A percentile compares a stretch with the other conserved stretches of the same genome.
Conservation (phyloP, 352 stramenopile genomes). For the Saprolegnia diclina region DNA sequence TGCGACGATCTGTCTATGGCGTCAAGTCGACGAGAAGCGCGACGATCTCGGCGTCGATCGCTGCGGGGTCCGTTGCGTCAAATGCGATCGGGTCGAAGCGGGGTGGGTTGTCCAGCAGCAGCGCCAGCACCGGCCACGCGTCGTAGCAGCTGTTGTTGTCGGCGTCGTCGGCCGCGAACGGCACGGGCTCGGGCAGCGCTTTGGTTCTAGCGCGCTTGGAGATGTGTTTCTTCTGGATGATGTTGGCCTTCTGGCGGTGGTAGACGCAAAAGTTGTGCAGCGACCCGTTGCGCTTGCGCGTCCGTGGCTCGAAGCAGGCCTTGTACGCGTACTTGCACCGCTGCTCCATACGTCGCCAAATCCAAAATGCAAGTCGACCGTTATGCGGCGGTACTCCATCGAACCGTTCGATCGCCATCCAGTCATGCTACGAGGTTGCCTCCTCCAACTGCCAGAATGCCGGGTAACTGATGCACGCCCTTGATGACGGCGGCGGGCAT, state of each 20-base stretch:
- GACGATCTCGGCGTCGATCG: background rate
- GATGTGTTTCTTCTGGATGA: slow-evolving; percentile 9
- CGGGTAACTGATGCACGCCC: background rate
- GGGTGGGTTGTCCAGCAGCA: background rate
- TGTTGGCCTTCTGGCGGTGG: background rate
- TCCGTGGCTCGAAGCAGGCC: background rate
- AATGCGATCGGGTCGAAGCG: slow-evolving; percentile 1
- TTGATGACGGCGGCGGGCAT: background rate
- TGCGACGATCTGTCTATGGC: background rate
- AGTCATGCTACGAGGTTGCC: background rate
- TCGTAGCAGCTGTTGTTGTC: too few species aligned
- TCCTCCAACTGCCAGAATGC: background rate
- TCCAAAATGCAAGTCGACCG: background rate
- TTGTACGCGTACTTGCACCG: slow-evolving; percentile 2
- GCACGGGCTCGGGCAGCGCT: too few species aligned
- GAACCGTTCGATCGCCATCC: background rate
- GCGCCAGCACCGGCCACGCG: too few species aligned
- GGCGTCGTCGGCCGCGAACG: too few species aligned
- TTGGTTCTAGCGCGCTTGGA: background rate
- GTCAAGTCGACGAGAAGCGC: background rate
- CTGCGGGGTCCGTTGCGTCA: background rate
- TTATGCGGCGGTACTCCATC: background rate
- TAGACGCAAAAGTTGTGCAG: background rate
- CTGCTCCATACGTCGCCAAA: background rate
- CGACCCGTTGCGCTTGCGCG: background rate